Evolutionary conservation across 768 basidiomycete species (phyloP).

Genomic region (Boletus sensibilis): DNA sequence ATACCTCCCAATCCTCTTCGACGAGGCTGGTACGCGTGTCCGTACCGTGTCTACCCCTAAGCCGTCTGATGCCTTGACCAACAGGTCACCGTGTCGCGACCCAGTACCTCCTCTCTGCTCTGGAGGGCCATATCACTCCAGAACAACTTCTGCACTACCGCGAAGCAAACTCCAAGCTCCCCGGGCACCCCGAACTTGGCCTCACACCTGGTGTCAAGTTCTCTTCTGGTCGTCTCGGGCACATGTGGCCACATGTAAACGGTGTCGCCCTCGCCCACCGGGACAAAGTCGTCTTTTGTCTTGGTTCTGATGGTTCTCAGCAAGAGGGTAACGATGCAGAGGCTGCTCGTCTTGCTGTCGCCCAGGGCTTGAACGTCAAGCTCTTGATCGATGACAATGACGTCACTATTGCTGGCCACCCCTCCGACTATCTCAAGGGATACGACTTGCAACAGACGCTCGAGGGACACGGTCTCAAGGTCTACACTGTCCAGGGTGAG

Average conservation of each 20-base stretch:
- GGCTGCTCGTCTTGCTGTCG: constrained; percentile 83
- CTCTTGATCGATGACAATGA: constrained; percentile 88
- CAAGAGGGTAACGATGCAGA: constrained; percentile 93
- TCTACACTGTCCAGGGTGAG: constrained; percentile 72
- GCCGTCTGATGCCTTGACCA: not conserved
- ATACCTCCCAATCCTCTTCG: constrained; percentile 70
- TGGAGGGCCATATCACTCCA: constrained; percentile 67
- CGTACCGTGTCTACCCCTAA: not conserved
- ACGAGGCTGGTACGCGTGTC: constrained; percentile 69
- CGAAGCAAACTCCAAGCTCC: constrained; percentile 81
- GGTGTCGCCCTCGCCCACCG: constrained; percentile 80
- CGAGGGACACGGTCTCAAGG: constrained; percentile 79
- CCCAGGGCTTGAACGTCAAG: constrained; percentile 80
- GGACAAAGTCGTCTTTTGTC: constrained; percentile 74
- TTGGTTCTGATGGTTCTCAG: constrained; percentile 89
- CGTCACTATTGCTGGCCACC: constrained; percentile 90
- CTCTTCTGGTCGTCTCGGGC: constrained; percentile 89
- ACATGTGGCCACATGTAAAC: constrained; percentile 89
- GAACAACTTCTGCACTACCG: constrained; percentile 85
- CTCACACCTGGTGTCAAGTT: constrained; percentile 92
- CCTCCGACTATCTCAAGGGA: constrained; percentile 81
- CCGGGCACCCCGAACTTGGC: constrained; percentile 87
- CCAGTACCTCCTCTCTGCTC: constrained; percentile 79
- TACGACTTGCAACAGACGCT: constrained; percentile 72
- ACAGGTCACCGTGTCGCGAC: constrained; percentile 87